Conservation (phyloP, 495 filamentous ascomycete genomes). For the Trichoderma gamsii region DNA sequence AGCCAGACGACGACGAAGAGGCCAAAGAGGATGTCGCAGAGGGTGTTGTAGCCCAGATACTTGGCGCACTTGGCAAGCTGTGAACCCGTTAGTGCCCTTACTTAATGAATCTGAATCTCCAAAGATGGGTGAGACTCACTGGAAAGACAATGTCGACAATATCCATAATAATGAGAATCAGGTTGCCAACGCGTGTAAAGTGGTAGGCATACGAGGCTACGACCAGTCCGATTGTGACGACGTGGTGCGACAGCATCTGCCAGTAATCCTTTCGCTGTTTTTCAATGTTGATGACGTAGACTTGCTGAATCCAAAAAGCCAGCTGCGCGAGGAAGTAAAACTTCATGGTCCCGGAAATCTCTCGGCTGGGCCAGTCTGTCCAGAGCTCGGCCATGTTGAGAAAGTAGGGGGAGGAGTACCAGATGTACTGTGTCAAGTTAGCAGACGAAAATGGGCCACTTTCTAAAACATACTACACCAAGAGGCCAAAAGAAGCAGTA, state of each 20-base stretch:
- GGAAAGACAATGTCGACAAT: conserved; percentile 83
- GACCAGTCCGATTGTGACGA: conserved; percentile 78
- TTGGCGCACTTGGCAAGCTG: conserved; percentile 93
- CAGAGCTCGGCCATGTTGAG: conserved; percentile 73
- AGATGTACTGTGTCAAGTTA: conserved; percentile 58
- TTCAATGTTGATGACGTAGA: conserved; percentile 90
- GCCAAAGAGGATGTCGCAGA: conserved; percentile 81
- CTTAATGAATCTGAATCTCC: too few relatives aligned
- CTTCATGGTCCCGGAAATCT: conserved; percentile 68
- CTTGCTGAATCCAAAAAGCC: conserved; percentile 90
- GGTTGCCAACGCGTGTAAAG: conserved; percentile 78
- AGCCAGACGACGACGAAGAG: conserved; percentile 86
- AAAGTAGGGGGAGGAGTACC: conserved; percentile 71
- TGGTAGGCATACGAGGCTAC: conserved; percentile 75
- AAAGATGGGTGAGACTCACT: conserved; percentile 53
- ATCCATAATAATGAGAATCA: conserved; percentile 90
- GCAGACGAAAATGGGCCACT: too few relatives aligned
- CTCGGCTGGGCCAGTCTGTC: conserved; percentile 72
- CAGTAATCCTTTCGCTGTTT: conserved; percentile 87
- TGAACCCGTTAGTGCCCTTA: not conserved
- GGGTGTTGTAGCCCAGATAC: conserved; percentile 66
- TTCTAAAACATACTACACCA: conserved; percentile 65
- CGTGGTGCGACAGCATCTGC: conserved; percentile 93
- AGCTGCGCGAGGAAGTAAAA: conserved; percentile 88
- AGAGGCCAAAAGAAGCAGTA: conserved; percentile 70